A percentile compares a stretch with the other conserved stretches of the same genome.
Evolutionary conservation across 371 early-diverging fungal species (phyloP).

Genomic region (Lichtheimia hyalospora): DNA sequence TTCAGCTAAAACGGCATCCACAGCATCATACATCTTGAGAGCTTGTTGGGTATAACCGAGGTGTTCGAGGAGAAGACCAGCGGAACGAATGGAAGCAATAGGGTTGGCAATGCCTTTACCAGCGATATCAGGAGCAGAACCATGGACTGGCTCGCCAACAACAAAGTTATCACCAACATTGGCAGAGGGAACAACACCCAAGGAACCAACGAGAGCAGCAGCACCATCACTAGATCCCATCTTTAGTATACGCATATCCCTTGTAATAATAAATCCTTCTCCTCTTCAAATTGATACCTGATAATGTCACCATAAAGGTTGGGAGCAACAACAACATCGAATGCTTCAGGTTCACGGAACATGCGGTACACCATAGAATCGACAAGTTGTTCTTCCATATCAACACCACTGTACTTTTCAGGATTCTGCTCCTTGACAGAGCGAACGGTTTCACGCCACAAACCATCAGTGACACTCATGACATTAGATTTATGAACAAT

Average conservation of each 20-base stretch:
- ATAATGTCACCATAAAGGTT: conserved; percentile 97
- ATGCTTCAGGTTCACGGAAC: conserved; percentile 93
- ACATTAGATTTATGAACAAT: conserved; percentile 97
- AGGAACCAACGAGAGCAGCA: conserved; percentile 91
- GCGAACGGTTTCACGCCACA: conserved; percentile 89
- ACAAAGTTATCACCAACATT: conserved; percentile 93
- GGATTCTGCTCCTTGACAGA: conserved; percentile 69
- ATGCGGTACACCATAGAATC: conserved; percentile 97
- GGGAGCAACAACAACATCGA: conserved; percentile 94
- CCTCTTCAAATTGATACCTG: conserved; percentile 30
- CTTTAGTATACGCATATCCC: not conserved
- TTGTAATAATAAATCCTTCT: not conserved
- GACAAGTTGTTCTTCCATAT: conserved; percentile 91
- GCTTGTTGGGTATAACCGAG: conserved; percentile 77
- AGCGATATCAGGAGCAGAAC: conserved; percentile 95
- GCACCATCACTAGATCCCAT: conserved; percentile 75
- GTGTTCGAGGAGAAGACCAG: conserved; percentile 86
- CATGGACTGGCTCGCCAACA: conserved; percentile 95
- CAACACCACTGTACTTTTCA: conserved; percentile 57
- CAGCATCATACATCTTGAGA: conserved; percentile 79
- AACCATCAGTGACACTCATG: conserved; percentile 88
- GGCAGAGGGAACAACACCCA: conserved; percentile 93
- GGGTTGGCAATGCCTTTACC: conserved; percentile 95
- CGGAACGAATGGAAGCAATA: conserved; percentile 89
- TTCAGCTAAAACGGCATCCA: conserved; percentile 75